Evolutionary conservation across 805 yeast genomes (phyloP).

Genomic region (Yamadazyma kitorensis): DNA sequence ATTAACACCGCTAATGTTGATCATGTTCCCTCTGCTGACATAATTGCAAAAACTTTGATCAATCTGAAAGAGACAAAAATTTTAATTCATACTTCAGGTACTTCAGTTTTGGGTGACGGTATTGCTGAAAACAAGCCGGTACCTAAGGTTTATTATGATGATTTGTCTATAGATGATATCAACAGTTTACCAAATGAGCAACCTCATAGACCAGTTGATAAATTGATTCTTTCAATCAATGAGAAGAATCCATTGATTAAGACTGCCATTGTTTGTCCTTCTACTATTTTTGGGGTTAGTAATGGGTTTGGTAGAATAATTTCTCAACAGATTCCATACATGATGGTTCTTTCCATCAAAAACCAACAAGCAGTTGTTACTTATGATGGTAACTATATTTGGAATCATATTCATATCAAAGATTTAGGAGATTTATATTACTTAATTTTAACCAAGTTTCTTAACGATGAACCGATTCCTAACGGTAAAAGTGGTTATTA

Average conservation of each 20-base stretch:
- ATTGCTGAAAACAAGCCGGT: slow-evolving; percentile 13
- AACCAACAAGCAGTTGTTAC: slow-evolving; percentile 22
- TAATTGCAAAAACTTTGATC: slow-evolving; percentile 4
- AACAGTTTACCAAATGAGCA: slow-evolving; percentile 21
- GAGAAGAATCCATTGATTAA: slow-evolving; percentile 26
- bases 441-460: slow-evolving; percentile 20
- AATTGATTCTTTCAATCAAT: slow-evolving; percentile 23
- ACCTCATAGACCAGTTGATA: slow-evolving; percentile 33
- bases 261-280: slow-evolving; percentile 31
- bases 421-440: slow-evolving; percentile 4
- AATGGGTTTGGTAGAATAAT: slow-evolving; percentile 26
- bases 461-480: slow-evolving; percentile 20
- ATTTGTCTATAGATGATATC: slow-evolving; percentile 21
- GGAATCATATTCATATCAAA: slow-evolving; percentile 19
- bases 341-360: slow-evolving; percentile 17
- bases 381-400: slow-evolving; percentile 27
- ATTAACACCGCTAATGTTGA: slow-evolving; percentile 31
- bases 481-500: slow-evolving; percentile 33
- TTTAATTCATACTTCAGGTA: slow-evolving; percentile 36
- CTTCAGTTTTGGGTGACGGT: slow-evolving; percentile 25
- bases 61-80: slow-evolving; percentile 7
- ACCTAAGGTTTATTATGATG: slow-evolving; percentile 22
- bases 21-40: slow-evolving; percentile 21
- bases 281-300: slow-evolving; percentile 27
- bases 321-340: slow-evolving; percentile 29